Base-by-base conservation (phyloP, 495 filamentous ascomycete species). In the Penicillium bialowiezense region DNA sequence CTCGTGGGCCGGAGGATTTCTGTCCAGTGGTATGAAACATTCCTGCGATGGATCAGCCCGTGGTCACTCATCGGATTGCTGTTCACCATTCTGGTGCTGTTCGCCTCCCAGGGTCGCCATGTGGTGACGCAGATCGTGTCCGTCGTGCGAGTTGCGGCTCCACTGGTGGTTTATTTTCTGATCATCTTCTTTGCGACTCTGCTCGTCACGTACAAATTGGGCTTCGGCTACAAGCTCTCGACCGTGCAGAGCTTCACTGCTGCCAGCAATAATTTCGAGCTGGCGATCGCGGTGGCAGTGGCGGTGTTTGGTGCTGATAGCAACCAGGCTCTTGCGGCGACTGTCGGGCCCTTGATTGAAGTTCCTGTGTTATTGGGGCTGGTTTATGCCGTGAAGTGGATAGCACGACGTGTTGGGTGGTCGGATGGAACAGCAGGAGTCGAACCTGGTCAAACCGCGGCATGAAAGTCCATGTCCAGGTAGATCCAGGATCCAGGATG, bases 251-350 rank as follows among this genome's bases (percentile, higher is more conserved):
- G 88, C 57, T 93, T 96, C 55, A 96, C 91, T 1, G 91, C 91
- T 5, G 92, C 91, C 3, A 96, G 90, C 63, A 97, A 97, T 54
- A 96, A 96, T 58, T 96, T 97, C 58, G 91, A 96, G 72, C 68
- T 96, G 14, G 91, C 91, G 0, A 95, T 97, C 69, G 91, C 91
- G 1, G 91, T 97, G 2, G 91, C 89, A 2, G 83, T 96, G 4
- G 89, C 90, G 3, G 84, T 85, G 3, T 96, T 86, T 71, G 91
- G 91, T 0, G 78, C 87, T 1, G 69, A 84, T 21, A 90, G 86
- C 56, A 86, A 91, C 36, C 88, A 96, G 62, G 91, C 91, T 0
- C 70, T 96, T 21, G 91, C 91, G n/a, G 75, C 87, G 9, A 96
- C 91, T 1, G 91, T 96, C 0, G 91, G 91, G 3, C 92, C 91